Base-by-base conservation (phyloP, 139 green algal genomes). In the Helicosporidium sp. region DNA sequence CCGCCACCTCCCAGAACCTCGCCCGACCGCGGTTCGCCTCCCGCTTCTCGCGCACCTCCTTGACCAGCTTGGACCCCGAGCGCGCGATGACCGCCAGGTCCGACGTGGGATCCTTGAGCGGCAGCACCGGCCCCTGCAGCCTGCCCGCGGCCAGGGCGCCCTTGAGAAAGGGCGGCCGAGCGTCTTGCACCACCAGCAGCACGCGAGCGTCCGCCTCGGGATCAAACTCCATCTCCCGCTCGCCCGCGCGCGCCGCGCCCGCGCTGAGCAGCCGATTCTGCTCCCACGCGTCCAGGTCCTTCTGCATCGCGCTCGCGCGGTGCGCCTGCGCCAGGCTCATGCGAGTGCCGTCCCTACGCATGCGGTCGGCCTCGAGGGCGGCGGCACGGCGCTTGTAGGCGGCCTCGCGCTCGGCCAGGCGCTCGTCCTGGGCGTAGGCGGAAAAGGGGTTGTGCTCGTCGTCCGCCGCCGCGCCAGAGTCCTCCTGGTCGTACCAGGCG, bases 181-280 rank as follows among this genome's bases (percentile, higher is more conserved):
- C 90, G 71, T 96, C 87, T 58, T 96, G 89, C 45, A 96, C 86
- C 39, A 96, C 64, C 64, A 97, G 77, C 47, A 95, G 52, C 43
- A 85, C 73, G 2, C 78, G 62, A 33, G 71, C 50, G 46, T 94
- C 82, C 1, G 81, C 67, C 35, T 93, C 78, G 39, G 80, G 64
- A 26, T 85, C 65, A 47, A 91, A 85, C 50, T 75, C 79, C 6
- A 80, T 61, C 46, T 81, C 76, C 18, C 82, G 64, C 72, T 88
- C 71, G 12, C 70, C 66, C 36, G 68, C 53, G 17, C 73, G 64
- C n/a, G 74, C 84, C 23, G 93, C 84, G 13, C 87, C 87, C 4
- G 62, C 78, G 6, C 70, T 84, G 26, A 93, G 52, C 50, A 97
- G 66, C 13, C 89, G 59, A 60, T 93, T 93, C 62, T 94, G 87